phyloP scores from a whole-genome alignment of 1,284 basidiomycete species.

The Apiotrichum domesticum region DNA sequence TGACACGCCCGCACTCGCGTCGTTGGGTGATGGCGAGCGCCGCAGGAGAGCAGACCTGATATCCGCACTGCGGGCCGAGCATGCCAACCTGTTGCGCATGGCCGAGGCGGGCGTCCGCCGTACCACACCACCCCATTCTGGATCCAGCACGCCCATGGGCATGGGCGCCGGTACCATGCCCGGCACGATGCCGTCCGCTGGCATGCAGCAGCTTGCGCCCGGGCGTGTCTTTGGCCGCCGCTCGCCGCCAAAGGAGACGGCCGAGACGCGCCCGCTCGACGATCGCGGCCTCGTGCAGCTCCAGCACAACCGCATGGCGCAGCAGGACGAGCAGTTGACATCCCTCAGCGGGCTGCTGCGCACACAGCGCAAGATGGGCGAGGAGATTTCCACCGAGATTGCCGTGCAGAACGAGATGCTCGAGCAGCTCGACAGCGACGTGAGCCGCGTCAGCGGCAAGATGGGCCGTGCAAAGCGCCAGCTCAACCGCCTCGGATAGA shows the following conservation, averaged over 20 bases:
- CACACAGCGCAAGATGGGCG: constrained; percentile 76
- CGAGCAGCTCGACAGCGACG: constrained; percentile 67
- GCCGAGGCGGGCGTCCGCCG: constrained; percentile 39
- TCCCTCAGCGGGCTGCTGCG: constrained; percentile 75
- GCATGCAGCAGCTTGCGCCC: constrained; percentile 21
- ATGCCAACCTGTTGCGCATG: constrained; percentile 52
- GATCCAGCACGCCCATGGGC: background rate
- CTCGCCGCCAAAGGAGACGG: constrained; percentile 66
- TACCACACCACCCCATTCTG: background rate
- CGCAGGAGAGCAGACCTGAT: constrained; percentile 77
- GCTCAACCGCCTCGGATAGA: constrained; percentile 55
- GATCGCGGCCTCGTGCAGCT: constrained; percentile 70
- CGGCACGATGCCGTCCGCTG: background rate
- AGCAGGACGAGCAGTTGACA: constrained; percentile 76
- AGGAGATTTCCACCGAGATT: constrained; percentile 81
- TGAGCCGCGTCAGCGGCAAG: constrained; percentile 69
- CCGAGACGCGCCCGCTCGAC: constrained; percentile 77
- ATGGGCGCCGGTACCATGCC: background rate
- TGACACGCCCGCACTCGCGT: constrained; percentile 49
- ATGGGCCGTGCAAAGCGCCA: constrained; percentile 72
- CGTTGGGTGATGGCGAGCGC: constrained; percentile 72
- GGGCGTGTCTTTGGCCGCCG: constrained; percentile 66
- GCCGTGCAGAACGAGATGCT: constrained; percentile 78
- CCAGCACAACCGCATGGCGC: constrained; percentile 70
- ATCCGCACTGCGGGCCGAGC: constrained; percentile 64